Evolutionary conservation across 106 monocot species (phyloP), one percentile per base, ranked within the genome.

Genomic region (Dendrobium chrysotoxum): DNA sequence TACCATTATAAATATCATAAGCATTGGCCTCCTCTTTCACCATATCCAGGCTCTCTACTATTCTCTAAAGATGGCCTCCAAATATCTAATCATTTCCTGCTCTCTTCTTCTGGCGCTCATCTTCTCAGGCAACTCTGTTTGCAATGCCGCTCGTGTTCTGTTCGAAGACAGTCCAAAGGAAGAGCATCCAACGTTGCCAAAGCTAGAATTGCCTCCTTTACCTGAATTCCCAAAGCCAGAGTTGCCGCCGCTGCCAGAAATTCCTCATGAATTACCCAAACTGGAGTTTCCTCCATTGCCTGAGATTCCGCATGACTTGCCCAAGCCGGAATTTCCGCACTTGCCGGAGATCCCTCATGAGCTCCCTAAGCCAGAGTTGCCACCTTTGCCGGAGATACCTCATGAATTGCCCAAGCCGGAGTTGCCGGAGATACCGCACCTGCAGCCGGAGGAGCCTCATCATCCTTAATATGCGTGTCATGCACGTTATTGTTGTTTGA

Each of bases 281-380:
- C 64, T 23, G 25, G 61, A 21, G n/a, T 61, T n/a, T 7, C 61
- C 61, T 23, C 50, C 64, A 64, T 10, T 64, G 64, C 64, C 64
- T n/a, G 23, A 64, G 64, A 25, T 64, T 64, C 64, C 64, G 6
- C 64, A 64, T 25, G 64, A 64, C 1, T 64, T 64, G 64, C 64
- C 64, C 5, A 21, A 64, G 21, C 64, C 20, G 25, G 64, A 64
- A 1, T 0, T 64, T 1, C 64, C 64, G 1, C 64, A n/a, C 23
- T 64, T 21, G 64, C 64, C 64, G n/a, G 64, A 64, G 13, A n/a
- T 61, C 61, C 61, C 61, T 61, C 61, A 61, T 61, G 25, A 61
- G 7, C 20, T n/a, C 6, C 61, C 61, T 23, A 61, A 61, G 9
- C 61, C 25, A 7, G 61, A 20, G 61, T 25, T 61, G 23, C 61